These are phyloP conservation scores for Davidsoniella neocaledoniae DNA, from an alignment of 2,329 filamentous ascomycete genomes.

Conservation along the genomic window DNA sequence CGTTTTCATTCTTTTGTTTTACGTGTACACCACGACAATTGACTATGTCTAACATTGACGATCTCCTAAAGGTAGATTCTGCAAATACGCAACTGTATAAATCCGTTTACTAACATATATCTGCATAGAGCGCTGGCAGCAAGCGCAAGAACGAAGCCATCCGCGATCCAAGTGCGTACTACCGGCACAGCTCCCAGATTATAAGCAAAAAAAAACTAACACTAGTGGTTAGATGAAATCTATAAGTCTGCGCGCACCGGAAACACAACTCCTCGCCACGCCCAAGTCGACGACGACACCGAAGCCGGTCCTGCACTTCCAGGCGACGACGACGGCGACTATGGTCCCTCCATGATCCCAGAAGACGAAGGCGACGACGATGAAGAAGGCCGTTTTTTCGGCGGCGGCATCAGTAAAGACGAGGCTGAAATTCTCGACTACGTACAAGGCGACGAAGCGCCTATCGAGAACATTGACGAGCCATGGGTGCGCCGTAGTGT, in stretches of 20 bases:
- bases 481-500: conserved; percentile 71
- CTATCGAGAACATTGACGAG: conserved; percentile 61
- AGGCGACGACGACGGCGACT: conserved; percentile 34
- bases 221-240: conserved; percentile 31
- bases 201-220: neutral
- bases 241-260: conserved; percentile 45
- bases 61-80: conserved; percentile 34
- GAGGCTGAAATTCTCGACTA: conserved; percentile 78
- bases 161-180: conserved; percentile 41
- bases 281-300: conserved; percentile 27
- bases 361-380: conserved; percentile 31
- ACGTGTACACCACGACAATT: neutral
- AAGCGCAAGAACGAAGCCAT: conserved; percentile 49
- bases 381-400: conserved; percentile 90
- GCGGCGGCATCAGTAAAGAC: conserved; percentile 67
- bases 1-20: neutral
- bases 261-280: conserved; percentile 26
- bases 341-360: conserved; percentile 25
- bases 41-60: conserved; percentile 39
- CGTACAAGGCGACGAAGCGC: conserved; percentile 41
- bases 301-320: conserved; percentile 29
- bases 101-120: conserved; percentile 14
- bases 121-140: conserved; percentile 18
- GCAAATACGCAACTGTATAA: neutral
- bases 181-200: neutral